Base-by-base conservation (phyloP, 768 basidiomycete species). In the Polyporus arcularius region DNA sequence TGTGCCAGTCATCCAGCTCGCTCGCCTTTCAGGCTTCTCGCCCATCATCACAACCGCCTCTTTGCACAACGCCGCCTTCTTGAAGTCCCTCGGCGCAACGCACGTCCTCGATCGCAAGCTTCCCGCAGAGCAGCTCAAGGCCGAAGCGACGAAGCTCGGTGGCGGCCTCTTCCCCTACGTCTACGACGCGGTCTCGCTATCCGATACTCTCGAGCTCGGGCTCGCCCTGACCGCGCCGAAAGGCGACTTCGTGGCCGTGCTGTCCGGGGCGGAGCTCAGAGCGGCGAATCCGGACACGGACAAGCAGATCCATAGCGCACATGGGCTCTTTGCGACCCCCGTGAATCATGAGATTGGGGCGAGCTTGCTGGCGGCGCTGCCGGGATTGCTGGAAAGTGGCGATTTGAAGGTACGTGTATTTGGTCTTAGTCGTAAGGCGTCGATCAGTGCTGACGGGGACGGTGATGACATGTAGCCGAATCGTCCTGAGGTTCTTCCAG, bases 351-450 rank as follows among this genome's bases (percentile, higher is more conserved):
- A 15, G 2, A 12, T 62, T 3, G 53, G 50, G 9, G 35, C 26
- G 38, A 54, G 50, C 39, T 39, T 67, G 16, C 63, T 57, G 35
- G 47, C 57, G 16, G 57, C 58, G 52, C 31, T 67, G 40, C 47
- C 63, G 10, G 39, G 42, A 26, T 31, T 67, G 28, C 54, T 67
- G 8, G 66, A 60, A 41, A 55, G 46, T 11, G 66, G 66, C n/a
- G 58, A 49, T 18, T 56, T 67, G 39, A 62, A 62, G 55, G 65
- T 65, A 26, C 21, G 35, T 16, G 61, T 28, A 28, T 21, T 16
- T 84, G 83, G 1, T 74, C 77, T 14, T 83, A 85, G 60, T 81
- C 47, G 10, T 1, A 7, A 43, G 42, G 42, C 15, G 15, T 45
- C 42, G 16, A 45, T 14, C 8, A 45, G 7, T 12, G 26, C 47